phyloP scores from a whole-genome alignment of 306 rosid genomes.

The Cucurbita moschata region DNA sequence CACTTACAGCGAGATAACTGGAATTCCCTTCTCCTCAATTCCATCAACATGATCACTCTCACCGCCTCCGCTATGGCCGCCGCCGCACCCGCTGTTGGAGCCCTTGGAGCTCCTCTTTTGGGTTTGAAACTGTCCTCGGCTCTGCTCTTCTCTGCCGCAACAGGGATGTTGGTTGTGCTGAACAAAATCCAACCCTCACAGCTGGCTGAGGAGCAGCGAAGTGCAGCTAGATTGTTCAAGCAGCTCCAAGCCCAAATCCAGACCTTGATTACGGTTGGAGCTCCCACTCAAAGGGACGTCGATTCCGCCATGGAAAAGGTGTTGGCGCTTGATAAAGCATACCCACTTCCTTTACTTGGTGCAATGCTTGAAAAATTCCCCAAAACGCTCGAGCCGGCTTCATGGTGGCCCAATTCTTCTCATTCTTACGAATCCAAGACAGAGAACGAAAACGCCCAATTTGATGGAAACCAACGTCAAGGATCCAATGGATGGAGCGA shows the following conservation, averaged over 20 bases:
- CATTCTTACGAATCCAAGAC: background rate
- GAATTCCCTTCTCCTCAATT: slow-evolving; percentile 46
- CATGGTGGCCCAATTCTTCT: slow-evolving; percentile 53
- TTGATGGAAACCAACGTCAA: background rate
- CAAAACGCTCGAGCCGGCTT: slow-evolving; percentile 35
- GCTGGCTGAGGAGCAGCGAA: slow-evolving; percentile 69
- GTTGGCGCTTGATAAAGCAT: slow-evolving; percentile 58
- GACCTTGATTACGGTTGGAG: slow-evolving; percentile 18
- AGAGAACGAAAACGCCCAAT: background rate
- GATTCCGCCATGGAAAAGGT: slow-evolving; percentile 31
- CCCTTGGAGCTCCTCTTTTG: slow-evolving; percentile 17
- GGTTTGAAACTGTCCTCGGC: slow-evolving; percentile 44
- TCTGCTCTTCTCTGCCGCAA: slow-evolving; percentile 44
- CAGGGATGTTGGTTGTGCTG: slow-evolving; percentile 39
- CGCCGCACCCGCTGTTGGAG: slow-evolving; percentile 19
- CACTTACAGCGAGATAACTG: slow-evolving; percentile 54
- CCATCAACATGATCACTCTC: slow-evolving; percentile 69
- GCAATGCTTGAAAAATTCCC: slow-evolving; percentile 73
- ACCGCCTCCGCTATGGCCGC: slow-evolving; percentile 52
- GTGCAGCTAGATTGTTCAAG: slow-evolving; percentile 46
- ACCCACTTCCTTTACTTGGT: slow-evolving; percentile 70
- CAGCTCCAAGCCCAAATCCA: slow-evolving; percentile 29
- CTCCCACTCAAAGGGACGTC: slow-evolving; percentile 27
- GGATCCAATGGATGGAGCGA: slow-evolving; percentile 44
- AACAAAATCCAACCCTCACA: slow-evolving; percentile 80